A percentile compares a stretch with the other conserved stretches of the same genome.
These are phyloP conservation scores for Nemania diffusa DNA, from an alignment of 2,329 filamentous ascomycete genomes.

Conservation along the genomic window DNA sequence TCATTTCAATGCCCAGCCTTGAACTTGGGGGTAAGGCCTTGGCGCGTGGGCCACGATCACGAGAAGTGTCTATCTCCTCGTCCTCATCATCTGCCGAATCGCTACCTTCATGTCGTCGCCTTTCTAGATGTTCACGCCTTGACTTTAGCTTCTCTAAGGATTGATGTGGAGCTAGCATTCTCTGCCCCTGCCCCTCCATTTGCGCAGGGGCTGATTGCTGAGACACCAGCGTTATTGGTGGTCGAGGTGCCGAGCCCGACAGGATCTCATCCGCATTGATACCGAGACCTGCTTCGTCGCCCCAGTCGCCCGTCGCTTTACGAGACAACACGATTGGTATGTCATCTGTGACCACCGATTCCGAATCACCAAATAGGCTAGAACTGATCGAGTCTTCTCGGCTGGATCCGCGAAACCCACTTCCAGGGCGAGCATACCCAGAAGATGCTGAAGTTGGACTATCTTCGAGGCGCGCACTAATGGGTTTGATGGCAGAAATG, in stretches of 20 bases:
- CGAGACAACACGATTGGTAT: conserved; percentile 79
- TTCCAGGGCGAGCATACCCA: conserved; percentile 73
- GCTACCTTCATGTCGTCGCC: conserved; percentile 74
- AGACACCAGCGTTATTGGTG: conserved; percentile 64
- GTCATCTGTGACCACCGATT: conserved; percentile 82
- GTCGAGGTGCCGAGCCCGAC: conserved; percentile 51
- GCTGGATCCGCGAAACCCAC: conserved; percentile 80
- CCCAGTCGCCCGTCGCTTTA: conserved; percentile 79
- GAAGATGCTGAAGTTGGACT: conserved; percentile 86
- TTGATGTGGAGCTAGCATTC: conserved; percentile 63
- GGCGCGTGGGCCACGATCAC: conserved; percentile 56
- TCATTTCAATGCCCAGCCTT: conserved; percentile 96
- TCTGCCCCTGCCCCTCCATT: conserved; percentile 62
- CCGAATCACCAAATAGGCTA: conserved; percentile 86
- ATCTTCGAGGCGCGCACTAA: conserved; percentile 73
- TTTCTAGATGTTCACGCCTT: conserved; percentile 80
- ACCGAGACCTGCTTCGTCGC: conserved; percentile 77
- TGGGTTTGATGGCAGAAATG: conserved; percentile 71
- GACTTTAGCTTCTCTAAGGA: conserved; percentile 79
- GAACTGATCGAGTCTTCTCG: conserved; percentile 90
- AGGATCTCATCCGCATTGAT: conserved; percentile 73
- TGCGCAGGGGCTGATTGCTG: conserved; percentile 73
- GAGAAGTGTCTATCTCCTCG: conserved; percentile 78
- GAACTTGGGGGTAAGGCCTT: conserved; percentile 76
- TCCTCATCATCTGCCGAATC: conserved; percentile 97